Conservation (phyloP, 768 basidiomycete species). For the Rhodotorula taiwanensis region DNA sequence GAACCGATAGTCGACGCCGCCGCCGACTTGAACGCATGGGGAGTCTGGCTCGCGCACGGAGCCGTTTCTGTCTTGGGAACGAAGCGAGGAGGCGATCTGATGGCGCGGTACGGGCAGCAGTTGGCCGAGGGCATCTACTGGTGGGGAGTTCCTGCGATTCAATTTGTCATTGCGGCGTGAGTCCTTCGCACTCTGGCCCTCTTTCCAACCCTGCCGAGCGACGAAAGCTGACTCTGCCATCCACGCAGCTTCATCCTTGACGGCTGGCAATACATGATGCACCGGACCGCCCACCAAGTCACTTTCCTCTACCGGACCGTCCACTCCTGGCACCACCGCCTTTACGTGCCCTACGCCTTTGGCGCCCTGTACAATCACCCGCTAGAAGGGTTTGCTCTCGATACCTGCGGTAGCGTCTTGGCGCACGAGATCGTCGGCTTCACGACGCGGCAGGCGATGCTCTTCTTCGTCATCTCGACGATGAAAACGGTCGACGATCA, state of each 20-base stretch:
- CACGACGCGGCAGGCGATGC: slow-evolving; percentile 69
- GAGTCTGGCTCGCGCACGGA: slow-evolving; percentile 45
- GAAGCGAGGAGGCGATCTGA: slow-evolving; percentile 45
- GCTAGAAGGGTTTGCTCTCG: slow-evolving; percentile 83
- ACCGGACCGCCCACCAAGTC: slow-evolving; percentile 71
- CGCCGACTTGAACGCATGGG: slow-evolving; percentile 26
- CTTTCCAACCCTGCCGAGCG: no score
- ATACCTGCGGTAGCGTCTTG: slow-evolving; percentile 69
- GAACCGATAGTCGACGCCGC: slow-evolving; percentile 9
- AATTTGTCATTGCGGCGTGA: slow-evolving; percentile 74
- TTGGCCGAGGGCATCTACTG: slow-evolving; percentile 70
- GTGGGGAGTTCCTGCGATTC: slow-evolving; percentile 76
- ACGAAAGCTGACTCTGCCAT: no score
- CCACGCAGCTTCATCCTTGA: slow-evolving; percentile 77
- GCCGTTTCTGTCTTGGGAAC: slow-evolving; percentile 49
- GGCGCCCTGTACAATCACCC: slow-evolving; percentile 98
- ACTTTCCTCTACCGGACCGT: slow-evolving; percentile 83
- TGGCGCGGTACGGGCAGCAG: slow-evolving; percentile 45
- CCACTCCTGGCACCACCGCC: slow-evolving; percentile 89
- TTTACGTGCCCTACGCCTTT: slow-evolving; percentile 94
- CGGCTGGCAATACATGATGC: slow-evolving; percentile 96
- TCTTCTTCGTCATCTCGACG: slow-evolving; percentile 76
- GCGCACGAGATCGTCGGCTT: slow-evolving; percentile 65
- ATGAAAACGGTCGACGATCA: slow-evolving; percentile 54
- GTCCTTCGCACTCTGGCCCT: slow-evolving; percentile 49